These are phyloP conservation scores for Peniophora sp. DNA, from an alignment of 1,284 basidiomycete species.

Conservation along the genomic window DNA sequence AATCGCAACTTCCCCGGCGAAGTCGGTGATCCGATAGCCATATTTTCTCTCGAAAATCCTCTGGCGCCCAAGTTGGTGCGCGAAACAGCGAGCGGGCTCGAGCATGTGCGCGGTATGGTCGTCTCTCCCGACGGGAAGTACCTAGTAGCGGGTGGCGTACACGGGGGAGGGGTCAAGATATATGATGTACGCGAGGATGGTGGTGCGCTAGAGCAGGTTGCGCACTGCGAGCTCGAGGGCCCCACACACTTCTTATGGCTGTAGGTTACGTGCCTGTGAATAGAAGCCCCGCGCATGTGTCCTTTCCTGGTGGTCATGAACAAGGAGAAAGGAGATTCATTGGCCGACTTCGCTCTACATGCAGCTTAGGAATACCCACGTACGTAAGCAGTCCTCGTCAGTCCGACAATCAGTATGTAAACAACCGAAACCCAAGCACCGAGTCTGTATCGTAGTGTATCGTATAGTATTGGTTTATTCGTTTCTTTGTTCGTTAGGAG, in stretches of 20 bases:
- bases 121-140: constrained; percentile 16
- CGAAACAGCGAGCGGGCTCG: constrained; percentile 21
- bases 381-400: too few species aligned
- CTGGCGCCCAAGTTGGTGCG: constrained; percentile 11
- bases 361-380: too few species aligned
- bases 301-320: too few species aligned
- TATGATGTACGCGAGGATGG: constrained; percentile 21
- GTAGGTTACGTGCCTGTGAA: neutral
- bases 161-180: constrained; percentile 24
- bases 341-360: too few species aligned
- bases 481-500: too few species aligned
- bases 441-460: too few species aligned
- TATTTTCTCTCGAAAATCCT: constrained; percentile 28
- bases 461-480: too few species aligned
- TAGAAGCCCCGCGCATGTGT: too few species aligned
- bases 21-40: constrained; percentile 54
- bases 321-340: too few species aligned
- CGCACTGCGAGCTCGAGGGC: constrained; percentile 7
- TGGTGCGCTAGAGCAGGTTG: constrained; percentile 15
- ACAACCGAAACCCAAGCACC: too few species aligned
- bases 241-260: constrained; percentile 15
- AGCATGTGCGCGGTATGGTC: constrained; percentile 22
- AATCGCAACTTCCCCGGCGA: constrained; percentile 57
- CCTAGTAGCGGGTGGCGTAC: constrained; percentile 21
- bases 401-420: too few species aligned